Evolutionary conservation across 495 filamentous ascomycete species (phyloP), one percentile per base, ranked within the genome.

Genomic region (Geoglossum glabrum): DNA sequence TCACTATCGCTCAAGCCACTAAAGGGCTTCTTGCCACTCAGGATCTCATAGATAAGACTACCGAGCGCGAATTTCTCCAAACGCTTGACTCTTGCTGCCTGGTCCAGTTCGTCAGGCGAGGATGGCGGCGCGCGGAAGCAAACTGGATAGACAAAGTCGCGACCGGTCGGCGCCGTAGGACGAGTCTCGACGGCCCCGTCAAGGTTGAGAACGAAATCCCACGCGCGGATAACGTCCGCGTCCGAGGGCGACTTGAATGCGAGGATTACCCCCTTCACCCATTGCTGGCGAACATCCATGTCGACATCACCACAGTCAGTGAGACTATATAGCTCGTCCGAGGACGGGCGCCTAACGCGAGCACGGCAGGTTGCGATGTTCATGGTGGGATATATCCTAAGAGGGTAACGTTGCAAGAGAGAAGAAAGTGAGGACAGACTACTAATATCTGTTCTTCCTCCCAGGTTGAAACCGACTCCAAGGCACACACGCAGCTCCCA

Each of bases 31-130:
- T 28, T 61, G 15, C 61, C 61, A 1, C 43, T n/a, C 34, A 58
- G 46, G 27, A 64, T 64, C 36, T 64, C 61, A 38, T 64, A 64
- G 31, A 64, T 25, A 15, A 64, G 45, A 40, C 57, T 57, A 58
- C 43, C 36, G 3, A 40, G 13, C 6, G 36, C 36, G 13, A 40
- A 40, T 40, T 9, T 3, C 13, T 40, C 36, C 17, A 15, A 7
- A 7, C 13, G 3, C 13, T 17, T 40, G 13, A 40, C 36, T 15
- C 17, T 40, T 2, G 6, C 6, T 40, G 3, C 6, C 36, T 17
- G 36, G 17, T 17, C 36, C 3, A 40, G 36, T 2, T 15, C 36
- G 8, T 9, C 7, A 15, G 17, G 36, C 13, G 13, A 11, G 13
- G 9, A 7, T 2, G 36, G 36, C 7, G 36, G 36, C 2, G 36